phyloP scores from a whole-genome alignment of 305 asterid genomes.

The Fraxinus velutina region DNA sequence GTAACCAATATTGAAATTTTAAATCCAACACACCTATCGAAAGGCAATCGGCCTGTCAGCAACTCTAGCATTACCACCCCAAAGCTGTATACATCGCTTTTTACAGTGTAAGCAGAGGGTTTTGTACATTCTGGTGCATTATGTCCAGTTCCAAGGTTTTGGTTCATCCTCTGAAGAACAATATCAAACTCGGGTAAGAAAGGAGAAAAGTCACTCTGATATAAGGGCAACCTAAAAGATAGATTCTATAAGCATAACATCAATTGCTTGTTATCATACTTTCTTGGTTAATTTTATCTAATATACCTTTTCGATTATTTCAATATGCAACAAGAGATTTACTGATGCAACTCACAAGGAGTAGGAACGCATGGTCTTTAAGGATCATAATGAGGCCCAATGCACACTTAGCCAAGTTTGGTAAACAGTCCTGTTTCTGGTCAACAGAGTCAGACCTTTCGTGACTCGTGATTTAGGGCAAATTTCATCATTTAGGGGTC shows the following conservation, averaged over 20 bases:
- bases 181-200: not conserved
- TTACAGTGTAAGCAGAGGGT: slow-evolving; percentile 33
- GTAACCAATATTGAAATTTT: not conserved
- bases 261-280: not conserved
- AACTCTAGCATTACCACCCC: slow-evolving; percentile 60
- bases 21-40: slow-evolving; percentile 33
- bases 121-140: slow-evolving; percentile 50
- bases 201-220: not conserved
- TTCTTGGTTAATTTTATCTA: not conserved
- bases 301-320: not conserved
- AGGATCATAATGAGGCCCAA: not conserved
- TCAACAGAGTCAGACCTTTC: not conserved
- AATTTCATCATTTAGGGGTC: not conserved
- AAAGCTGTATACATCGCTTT: slow-evolving; percentile 58
- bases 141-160: slow-evolving; percentile 39
- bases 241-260: not conserved
- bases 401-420: not conserved
- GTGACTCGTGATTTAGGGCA: not conserved
- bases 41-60: slow-evolving; percentile 53
- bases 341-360: not conserved
- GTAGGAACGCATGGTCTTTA: not conserved
- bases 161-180: slow-evolving; percentile 29
- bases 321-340: not conserved
- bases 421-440: not conserved
- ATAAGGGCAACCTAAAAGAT: not conserved